Base-by-base conservation (phyloP, 208 protist species). In the Acanthamoeba lenticulata region DNA sequence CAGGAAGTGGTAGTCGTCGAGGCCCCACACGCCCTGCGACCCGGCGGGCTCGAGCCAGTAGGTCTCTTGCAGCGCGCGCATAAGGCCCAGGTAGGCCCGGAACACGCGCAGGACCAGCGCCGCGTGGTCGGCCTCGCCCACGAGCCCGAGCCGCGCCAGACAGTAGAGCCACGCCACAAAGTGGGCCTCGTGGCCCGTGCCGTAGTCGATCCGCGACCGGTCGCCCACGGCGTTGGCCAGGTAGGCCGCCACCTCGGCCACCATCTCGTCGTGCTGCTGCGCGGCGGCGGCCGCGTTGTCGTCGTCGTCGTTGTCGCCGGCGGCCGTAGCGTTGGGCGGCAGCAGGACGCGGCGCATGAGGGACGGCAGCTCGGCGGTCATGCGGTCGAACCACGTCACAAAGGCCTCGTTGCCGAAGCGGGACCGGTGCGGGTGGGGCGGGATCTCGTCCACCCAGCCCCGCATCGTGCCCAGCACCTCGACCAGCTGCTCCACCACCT, bases 1-100 rank as follows among this genome's bases (percentile, higher is more conserved):
- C n/a, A 99, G 94, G 96, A 99, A 99, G 89, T 99, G 98, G 94
- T 99, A 99, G 95, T 99, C 99, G 95, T 99, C 99, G 2, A 99
- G 96, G 19, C 99, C 98, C 99, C 99, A 99, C 36, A 99, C 99
- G 32, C 99, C 99, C 88, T 99, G 99, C 40, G 98, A 98, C 27
- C 99, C 99, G 1, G 99, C 99, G 15, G 99, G 99, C 97, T 99
- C 99, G 21, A 99, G 92, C 27, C 52, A 85, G 94, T 98, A 99
- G 27, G 91, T 95, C 17, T 55, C 69, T 86, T 98, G 97, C 34
- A 99, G 49, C 21, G 92, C 90, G 11, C 99, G 97, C 95, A 99
- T 97, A 34, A 99, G 93, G 17, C 94, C 32, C 17, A 99, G 45
- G 96, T 99, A 92, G 72, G 97, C 79, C 17, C 91, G 42, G 86